Base-by-base conservation (phyloP, 2,329 filamentous ascomycete genomes). In the Cordyceps cateniannulata region DNA sequence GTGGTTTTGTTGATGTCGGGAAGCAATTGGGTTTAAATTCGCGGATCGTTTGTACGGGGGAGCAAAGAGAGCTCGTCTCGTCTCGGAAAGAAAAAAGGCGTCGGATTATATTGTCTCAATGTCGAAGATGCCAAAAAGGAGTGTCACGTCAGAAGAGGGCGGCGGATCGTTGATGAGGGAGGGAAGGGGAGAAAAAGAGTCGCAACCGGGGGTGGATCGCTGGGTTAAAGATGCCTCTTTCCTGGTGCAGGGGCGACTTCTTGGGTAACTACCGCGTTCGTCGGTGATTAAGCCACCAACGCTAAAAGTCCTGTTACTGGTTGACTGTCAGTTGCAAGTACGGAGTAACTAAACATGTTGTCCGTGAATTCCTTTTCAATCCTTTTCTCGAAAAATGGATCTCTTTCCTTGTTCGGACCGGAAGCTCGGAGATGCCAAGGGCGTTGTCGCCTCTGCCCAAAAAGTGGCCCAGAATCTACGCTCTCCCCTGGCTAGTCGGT, bases 401-500 rank as follows among this genome's bases (percentile, higher is more conserved):
- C 42, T 40, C 18, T 47, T 57, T 35, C 54, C 54, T 27, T 38
- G 54, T 57, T 57, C 44, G 54, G 54, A 49, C 35, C 54, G 54
- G 54, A 57, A 57, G 54, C 54, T 57, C 54, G 54, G 54, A 57
- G 54, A 57, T 48, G 53, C n/a, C n/a, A n/a, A n/a, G n/a, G 22
- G 25, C 24, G 25, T 35, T 27, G 42, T 45, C 35, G 51, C 24
- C 51, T 44, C 24, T 27, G 38, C 24, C 20, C 49, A 35, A 47
- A 56, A 56, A 47, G 42, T 56, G 53, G 53, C 27, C 42, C 42
- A 35, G 42, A 27, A 44, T 24, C n/a, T 29, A 24, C 27, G 14
- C 14, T 35, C n/a, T 47, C 38, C 52, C 38, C 24, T 45, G 38
- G 29, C 40, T 45, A 35, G 9, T 18, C 9, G 27, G 14, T 27